Percentiles rank a stretch among this genome's conserved stretches.
These are phyloP conservation scores for Pisolithus albus DNA, from an alignment of 768 basidiomycete species.

Conservation along the genomic window DNA sequence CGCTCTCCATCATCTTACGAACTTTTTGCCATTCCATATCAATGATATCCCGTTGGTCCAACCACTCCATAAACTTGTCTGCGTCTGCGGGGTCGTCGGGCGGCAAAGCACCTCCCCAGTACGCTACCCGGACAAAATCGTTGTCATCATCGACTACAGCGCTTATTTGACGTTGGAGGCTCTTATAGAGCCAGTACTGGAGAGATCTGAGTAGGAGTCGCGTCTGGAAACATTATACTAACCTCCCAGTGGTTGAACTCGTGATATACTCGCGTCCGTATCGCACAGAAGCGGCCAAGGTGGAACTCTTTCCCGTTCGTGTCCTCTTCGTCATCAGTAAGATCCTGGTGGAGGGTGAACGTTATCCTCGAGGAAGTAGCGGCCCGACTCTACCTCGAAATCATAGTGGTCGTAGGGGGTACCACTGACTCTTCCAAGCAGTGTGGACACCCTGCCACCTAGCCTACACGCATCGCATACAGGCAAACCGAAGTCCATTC, in stretches of 20 bases:
- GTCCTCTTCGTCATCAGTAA: constrained; percentile 15
- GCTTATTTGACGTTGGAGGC: constrained; percentile 52
- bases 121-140: constrained; percentile 54
- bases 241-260: constrained; percentile 83
- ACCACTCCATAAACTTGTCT: constrained; percentile 78
- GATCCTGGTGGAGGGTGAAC: constrained; percentile 10
- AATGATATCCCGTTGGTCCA: constrained; percentile 63
- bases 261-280: constrained; percentile 61
- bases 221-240: constrained; percentile 13
- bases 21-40: constrained; percentile 64
- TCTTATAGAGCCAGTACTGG: constrained; percentile 60
- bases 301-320: constrained; percentile 37
- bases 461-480: constrained; percentile 82
- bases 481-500: constrained; percentile 50
- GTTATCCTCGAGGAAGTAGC: background rate
- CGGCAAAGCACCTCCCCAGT: constrained; percentile 45
- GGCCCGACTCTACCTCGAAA: constrained; percentile 43
- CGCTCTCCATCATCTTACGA: constrained; percentile 67
- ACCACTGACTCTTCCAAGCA: constrained; percentile 57
- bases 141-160: constrained; percentile 39
- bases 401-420: constrained; percentile 63
- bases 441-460: constrained; percentile 59
- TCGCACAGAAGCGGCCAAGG: constrained; percentile 77
- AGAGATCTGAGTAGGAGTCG: constrained; percentile 5
- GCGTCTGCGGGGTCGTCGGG: constrained; percentile 65